Conservation (phyloP, 1,139 yeast species). For the Candida tropicalis region DNA sequence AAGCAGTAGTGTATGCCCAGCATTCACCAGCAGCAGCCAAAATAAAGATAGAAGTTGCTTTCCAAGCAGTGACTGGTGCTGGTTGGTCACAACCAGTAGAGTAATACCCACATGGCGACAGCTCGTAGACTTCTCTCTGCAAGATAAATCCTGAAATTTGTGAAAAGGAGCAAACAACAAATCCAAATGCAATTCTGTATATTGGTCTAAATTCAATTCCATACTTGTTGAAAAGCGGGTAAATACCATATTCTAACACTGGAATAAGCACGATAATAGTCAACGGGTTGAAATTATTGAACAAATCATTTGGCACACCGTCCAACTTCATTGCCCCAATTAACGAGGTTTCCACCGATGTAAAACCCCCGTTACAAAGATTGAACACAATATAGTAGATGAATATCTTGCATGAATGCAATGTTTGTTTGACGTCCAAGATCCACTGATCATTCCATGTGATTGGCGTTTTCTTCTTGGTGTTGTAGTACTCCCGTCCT, state of each 20-base stretch:
- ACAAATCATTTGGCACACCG: constrained; percentile 73
- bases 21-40: constrained; percentile 69
- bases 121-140: constrained; percentile 36
- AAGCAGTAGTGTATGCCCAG: constrained; percentile 67
- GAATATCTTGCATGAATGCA: constrained; percentile 63
- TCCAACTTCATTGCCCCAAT: constrained; percentile 67
- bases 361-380: constrained; percentile 68
- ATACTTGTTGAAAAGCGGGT: constrained; percentile 59
- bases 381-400: constrained; percentile 64
- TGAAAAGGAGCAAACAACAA: constrained; percentile 36
- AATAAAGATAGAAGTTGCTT: constrained; percentile 51
- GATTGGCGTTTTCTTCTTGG: constrained; percentile 34
- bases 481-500: constrained; percentile 35
- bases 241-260: constrained; percentile 55
- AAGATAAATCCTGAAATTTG: constrained; percentile 46
- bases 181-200: constrained; percentile 39
- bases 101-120: constrained; percentile 43
- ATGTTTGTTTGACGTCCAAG: constrained; percentile 58
- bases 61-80: constrained; percentile 63
- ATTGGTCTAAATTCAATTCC: constrained; percentile 42
- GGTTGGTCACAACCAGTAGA: constrained; percentile 51
- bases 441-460: constrained; percentile 61
- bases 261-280: constrained; percentile 68
- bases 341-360: constrained; percentile 63
- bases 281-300: constrained; percentile 68